A percentile compares a stretch with the other conserved stretches of the same genome.
These are phyloP conservation scores for Bretschneidera sinensis DNA, from an alignment of 345 rosid genomes.

Conservation along the genomic window DNA sequence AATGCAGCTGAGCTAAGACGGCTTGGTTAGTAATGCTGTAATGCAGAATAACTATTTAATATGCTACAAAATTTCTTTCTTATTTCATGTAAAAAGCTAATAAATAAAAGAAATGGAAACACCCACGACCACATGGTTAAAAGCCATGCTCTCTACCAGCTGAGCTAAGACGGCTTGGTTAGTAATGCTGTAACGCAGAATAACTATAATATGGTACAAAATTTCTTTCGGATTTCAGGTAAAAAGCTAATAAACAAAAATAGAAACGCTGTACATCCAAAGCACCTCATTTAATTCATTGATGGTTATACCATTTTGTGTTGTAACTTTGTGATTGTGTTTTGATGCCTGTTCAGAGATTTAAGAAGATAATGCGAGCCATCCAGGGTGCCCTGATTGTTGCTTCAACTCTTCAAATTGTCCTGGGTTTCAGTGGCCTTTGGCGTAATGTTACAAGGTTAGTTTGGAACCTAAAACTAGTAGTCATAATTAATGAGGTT, in stretches of 20 bases:
- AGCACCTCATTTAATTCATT: not conserved
- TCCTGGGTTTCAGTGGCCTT: constrained; percentile 96
- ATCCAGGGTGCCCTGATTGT: constrained; percentile 93
- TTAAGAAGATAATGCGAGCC: constrained; percentile 80
- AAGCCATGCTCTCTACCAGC: too few species aligned
- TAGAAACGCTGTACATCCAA: not conserved
- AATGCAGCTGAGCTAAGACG: too few species aligned
- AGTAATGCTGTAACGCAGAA: too few species aligned
- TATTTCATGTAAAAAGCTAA: not conserved
- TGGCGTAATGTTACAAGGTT: constrained; percentile 95
- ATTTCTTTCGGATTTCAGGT: too few species aligned
- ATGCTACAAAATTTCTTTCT: not conserved
- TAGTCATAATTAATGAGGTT: constrained; percentile 1
- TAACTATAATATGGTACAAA: too few species aligned
- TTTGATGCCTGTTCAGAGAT: constrained; percentile 50
- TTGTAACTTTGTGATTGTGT: not conserved
- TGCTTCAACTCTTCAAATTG: constrained; percentile 93
- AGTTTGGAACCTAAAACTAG: constrained; percentile 18
- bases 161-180: too few species aligned
- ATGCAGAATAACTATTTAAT: not conserved
- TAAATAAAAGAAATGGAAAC: too few species aligned
- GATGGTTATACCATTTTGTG: not conserved
- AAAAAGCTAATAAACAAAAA: too few species aligned
- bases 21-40: too few species aligned
- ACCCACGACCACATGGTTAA: too few species aligned